phyloP scores from a whole-genome alignment of 257 asterid genomes.

The Mitragyna speciosa region DNA sequence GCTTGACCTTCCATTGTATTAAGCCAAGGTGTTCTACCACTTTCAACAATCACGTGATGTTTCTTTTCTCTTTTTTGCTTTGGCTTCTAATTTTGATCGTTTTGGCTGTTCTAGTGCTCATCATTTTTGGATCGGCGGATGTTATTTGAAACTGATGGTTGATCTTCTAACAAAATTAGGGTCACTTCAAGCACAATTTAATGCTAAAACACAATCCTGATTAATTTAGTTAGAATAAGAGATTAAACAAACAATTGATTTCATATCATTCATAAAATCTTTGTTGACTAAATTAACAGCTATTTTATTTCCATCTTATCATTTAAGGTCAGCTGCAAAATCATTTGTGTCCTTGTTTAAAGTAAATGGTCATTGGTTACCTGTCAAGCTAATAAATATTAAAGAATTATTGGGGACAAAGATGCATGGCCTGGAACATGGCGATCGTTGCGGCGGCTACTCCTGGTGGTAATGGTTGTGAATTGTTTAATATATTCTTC shows the following conservation, averaged over 20 bases:
- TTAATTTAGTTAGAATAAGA: not conserved
- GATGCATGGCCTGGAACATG: not conserved
- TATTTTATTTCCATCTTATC: not conserved
- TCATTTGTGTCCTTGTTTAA: not conserved
- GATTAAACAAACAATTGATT: too few relatives aligned
- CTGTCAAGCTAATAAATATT: not conserved
- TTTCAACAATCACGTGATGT: not conserved
- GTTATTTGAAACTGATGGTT: not conserved
- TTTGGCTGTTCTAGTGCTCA: not conserved
- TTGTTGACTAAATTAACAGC: not conserved
- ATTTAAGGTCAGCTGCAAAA: not conserved
- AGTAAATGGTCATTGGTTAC: not conserved
- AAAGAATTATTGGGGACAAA: not conserved
- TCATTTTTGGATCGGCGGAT: not conserved
- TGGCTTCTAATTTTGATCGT: not conserved
- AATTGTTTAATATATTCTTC: too few relatives aligned
- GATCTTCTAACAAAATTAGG: not conserved
- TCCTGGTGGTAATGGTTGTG: not conserved
- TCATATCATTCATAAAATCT: not conserved
- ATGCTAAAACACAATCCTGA: too few relatives aligned
- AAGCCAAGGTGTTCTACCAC: not conserved
- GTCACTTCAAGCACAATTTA: not conserved
- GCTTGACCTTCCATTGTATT: not conserved
- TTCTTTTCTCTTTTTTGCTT: not conserved
- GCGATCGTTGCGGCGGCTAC: not conserved